Percentiles rank a stretch among this genome's conserved stretches.
phyloP scores from a whole-genome alignment of 176 grass and related monocot species.

The Secale cereale region DNA sequence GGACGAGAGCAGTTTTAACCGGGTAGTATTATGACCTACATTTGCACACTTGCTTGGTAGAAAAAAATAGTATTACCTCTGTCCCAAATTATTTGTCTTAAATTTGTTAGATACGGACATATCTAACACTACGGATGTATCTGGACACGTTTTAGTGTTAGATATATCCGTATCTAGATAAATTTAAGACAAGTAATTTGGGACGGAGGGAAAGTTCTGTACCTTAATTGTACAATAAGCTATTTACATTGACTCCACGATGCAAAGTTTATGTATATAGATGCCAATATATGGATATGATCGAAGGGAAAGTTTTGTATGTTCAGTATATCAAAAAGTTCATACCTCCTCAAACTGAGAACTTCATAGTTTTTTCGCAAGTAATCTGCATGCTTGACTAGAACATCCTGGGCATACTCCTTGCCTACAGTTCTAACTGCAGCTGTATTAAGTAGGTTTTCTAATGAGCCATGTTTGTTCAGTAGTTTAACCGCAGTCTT shows the following conservation, averaged over 20 bases:
- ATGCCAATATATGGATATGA: neutral
- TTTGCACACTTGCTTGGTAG: neutral
- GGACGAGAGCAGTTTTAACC: too few species aligned
- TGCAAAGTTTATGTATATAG: neutral
- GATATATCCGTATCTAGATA: too few species aligned
- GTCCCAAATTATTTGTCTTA: too few species aligned
- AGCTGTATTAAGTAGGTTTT: slow-evolving; percentile 81
- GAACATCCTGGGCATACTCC: slow-evolving; percentile 85
- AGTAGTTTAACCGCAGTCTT: slow-evolving; percentile 89
- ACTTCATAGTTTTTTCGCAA: slow-evolving; percentile 83
- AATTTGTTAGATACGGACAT: too few species aligned
- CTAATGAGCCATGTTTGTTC: slow-evolving; percentile 82
- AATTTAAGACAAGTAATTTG: too few species aligned
- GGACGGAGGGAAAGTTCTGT: neutral
- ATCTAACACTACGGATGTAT: too few species aligned
- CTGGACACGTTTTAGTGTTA: too few species aligned
- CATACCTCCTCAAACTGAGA: slow-evolving; percentile 79
- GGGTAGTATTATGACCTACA: too few species aligned
- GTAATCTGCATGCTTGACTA: slow-evolving; percentile 83
- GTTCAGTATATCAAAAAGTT: neutral
- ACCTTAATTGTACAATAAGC: neutral
- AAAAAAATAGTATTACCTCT: neutral
- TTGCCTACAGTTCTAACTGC: slow-evolving; percentile 74
- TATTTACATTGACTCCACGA: neutral
- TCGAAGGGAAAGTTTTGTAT: neutral